Percentiles rank a stretch among this genome's conserved stretches.
phyloP scores from a whole-genome alignment of 305 asterid genomes.

The Plantago lanceolata region DNA sequence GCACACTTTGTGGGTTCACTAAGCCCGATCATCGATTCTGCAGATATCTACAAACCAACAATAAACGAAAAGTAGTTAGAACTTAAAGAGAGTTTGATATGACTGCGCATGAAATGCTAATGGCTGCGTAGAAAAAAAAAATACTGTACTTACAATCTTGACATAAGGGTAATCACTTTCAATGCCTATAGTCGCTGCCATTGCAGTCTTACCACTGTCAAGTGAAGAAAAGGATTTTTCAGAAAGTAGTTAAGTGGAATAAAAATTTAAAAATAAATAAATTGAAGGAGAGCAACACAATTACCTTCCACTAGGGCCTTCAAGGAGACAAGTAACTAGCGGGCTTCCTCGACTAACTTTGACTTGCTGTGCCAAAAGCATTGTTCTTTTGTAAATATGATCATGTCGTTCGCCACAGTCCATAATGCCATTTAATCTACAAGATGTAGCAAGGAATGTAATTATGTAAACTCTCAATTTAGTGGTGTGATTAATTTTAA shows the following conservation, averaged over 20 bases:
- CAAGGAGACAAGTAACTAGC: constrained; percentile 86
- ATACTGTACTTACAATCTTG: constrained; percentile 83
- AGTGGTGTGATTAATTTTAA: constrained; percentile 12
- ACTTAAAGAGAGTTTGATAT: background rate
- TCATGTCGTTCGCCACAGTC: constrained; percentile 79
- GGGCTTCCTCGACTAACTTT: constrained; percentile 89
- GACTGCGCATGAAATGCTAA: background rate
- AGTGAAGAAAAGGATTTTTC: constrained; percentile 18
- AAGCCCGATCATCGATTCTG: constrained; percentile 94
- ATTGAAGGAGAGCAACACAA: constrained; percentile 17
- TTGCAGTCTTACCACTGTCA: constrained; percentile 94
- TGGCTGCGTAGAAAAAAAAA: constrained; percentile 15
- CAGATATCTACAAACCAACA: constrained; percentile 59
- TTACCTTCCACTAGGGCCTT: constrained; percentile 99
- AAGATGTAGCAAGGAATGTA: constrained; percentile 24
- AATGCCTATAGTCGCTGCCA: constrained; percentile 91
- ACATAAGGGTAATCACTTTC: constrained; percentile 92
- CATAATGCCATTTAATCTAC: constrained; percentile 80
- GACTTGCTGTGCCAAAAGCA: constrained; percentile 91
- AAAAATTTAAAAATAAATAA: constrained; percentile 19
- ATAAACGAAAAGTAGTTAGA: constrained; percentile 13
- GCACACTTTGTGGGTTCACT: constrained; percentile 93
- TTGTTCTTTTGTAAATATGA: constrained; percentile 68
- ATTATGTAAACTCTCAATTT: constrained; percentile 20
- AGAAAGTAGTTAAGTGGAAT: constrained; percentile 10